Evolutionary conservation across 140 eudicot species (phyloP).

Genomic region (Oenanthe javanica): DNA sequence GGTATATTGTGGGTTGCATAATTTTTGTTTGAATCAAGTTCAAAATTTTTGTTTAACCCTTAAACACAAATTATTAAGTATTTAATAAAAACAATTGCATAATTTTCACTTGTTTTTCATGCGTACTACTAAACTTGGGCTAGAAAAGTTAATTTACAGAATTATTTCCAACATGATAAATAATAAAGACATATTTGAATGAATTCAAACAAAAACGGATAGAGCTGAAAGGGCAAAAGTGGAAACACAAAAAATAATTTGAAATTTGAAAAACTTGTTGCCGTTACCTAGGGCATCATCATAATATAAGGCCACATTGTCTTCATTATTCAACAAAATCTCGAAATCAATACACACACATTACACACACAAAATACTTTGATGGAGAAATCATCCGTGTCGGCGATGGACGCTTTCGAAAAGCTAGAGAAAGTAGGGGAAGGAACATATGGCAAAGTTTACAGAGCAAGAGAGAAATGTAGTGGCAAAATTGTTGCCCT

Average conservation of each 20-base stretch:
- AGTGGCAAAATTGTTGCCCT: slow-evolving; percentile 86
- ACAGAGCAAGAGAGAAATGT: slow-evolving; percentile 79
- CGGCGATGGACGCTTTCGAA: slow-evolving; percentile 92
- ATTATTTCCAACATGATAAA: too few species aligned
- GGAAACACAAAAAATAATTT: background rate
- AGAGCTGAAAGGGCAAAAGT: background rate
- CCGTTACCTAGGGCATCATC: background rate
- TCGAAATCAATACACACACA: background rate
- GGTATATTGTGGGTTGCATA: too few species aligned
- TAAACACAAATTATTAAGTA: too few species aligned
- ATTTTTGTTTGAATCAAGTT: too few species aligned
- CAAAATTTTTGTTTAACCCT: too few species aligned
- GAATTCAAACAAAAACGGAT: background rate
- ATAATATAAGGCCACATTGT: background rate
- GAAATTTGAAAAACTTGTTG: slow-evolving; percentile 2
- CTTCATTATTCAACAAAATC: background rate
- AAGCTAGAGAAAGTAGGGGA: slow-evolving; percentile 96
- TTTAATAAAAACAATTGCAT: too few species aligned
- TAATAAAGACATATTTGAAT: too few species aligned
- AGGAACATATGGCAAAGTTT: slow-evolving; percentile 93
- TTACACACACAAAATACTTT: background rate
- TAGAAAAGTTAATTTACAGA: too few species aligned
- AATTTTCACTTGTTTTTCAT: too few species aligned
- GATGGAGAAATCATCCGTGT: slow-evolving; percentile 25
- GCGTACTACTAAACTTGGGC: too few species aligned